These are phyloP conservation scores for Huntiella decipiens DNA, from an alignment of 2,329 filamentous ascomycete species.

Conservation along the genomic window DNA sequence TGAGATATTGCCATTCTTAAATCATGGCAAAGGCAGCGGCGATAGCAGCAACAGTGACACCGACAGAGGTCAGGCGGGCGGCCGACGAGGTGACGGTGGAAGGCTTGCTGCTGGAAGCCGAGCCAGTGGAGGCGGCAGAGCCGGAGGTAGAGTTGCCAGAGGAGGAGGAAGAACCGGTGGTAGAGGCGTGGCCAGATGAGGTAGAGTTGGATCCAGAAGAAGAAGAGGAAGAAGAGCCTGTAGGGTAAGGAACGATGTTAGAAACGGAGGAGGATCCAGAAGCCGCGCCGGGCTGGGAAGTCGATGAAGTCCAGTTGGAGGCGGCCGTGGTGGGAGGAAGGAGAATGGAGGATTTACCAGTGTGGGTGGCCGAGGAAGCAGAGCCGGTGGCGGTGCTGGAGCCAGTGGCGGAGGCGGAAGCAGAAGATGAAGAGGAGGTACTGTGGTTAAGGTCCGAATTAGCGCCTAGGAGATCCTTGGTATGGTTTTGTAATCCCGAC, in stretches of 20 bases:
- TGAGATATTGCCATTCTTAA: neutral
- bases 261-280: slow-evolving; percentile 4
- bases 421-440: slow-evolving; percentile 2
- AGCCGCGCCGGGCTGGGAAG: slow-evolving; percentile 9
- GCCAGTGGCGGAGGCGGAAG: neutral
- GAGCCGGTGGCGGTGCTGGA: neutral
- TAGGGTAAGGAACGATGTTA: slow-evolving; percentile 4
- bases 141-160: neutral
- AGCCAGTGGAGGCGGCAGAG: neutral
- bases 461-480: too few species aligned
- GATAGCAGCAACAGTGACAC: slow-evolving; percentile 8
- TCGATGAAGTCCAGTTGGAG: neutral
- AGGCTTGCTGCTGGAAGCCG: neutral
- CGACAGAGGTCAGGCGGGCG: slow-evolving; percentile 7
- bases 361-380: slow-evolving; percentile 3
- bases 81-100: slow-evolving; percentile 7
- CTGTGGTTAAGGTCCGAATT: slow-evolving; percentile 3
- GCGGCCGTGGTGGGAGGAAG: neutral
- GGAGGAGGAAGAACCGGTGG: neutral
- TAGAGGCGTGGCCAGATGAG: neutral
- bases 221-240: slow-evolving; percentile 2
- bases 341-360: slow-evolving; percentile 2
- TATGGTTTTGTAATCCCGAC: neutral
- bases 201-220: slow-evolving; percentile 4
- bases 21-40: slow-evolving; percentile 10